Conservation (phyloP, 768 basidiomycete species). For the Agrocybe praecox region DNA sequence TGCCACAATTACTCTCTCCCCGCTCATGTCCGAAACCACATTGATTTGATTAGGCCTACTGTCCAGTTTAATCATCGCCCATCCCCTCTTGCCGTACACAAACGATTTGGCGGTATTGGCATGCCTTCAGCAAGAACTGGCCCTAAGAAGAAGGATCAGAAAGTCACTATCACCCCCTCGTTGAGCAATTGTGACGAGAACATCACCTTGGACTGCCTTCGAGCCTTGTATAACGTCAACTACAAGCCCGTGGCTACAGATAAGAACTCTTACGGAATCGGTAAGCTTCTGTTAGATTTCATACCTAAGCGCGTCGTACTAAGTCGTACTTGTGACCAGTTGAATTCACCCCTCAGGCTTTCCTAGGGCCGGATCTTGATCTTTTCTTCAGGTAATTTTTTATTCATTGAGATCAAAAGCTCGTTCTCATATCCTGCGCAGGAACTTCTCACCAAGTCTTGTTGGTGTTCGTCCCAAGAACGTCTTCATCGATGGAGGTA, state of each 20-base stretch:
- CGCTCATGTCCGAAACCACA: slow-evolving; percentile 39
- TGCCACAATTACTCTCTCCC: slow-evolving; percentile 43
- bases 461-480: slow-evolving; percentile 35
- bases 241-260: slow-evolving; percentile 27
- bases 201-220: slow-evolving; percentile 31
- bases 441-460: slow-evolving; percentile 30
- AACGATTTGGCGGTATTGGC: slow-evolving; percentile 23
- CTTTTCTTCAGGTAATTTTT: slow-evolving; percentile 15
- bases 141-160: slow-evolving; percentile 26
- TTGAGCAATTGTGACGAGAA: slow-evolving; percentile 26
- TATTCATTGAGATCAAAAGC: neutral
- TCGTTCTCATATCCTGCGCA: neutral
- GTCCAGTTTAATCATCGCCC: slow-evolving; percentile 39
- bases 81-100: slow-evolving; percentile 21
- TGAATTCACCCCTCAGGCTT: slow-evolving; percentile 28
- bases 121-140: slow-evolving; percentile 20
- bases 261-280: slow-evolving; percentile 30
- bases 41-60: slow-evolving; percentile 44
- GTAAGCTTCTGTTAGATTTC: slow-evolving; percentile 9
- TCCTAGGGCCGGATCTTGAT: slow-evolving; percentile 24
- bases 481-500: slow-evolving; percentile 37
- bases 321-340: slow-evolving; percentile 8
- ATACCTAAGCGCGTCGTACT: neutral
- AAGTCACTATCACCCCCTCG: slow-evolving; percentile 22
- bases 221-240: slow-evolving; percentile 26